Evolutionary conservation across 2,329 filamentous ascomycete genomes (phyloP), one percentile per base, ranked within the genome.

Genomic region (Botryotinia calthae): DNA sequence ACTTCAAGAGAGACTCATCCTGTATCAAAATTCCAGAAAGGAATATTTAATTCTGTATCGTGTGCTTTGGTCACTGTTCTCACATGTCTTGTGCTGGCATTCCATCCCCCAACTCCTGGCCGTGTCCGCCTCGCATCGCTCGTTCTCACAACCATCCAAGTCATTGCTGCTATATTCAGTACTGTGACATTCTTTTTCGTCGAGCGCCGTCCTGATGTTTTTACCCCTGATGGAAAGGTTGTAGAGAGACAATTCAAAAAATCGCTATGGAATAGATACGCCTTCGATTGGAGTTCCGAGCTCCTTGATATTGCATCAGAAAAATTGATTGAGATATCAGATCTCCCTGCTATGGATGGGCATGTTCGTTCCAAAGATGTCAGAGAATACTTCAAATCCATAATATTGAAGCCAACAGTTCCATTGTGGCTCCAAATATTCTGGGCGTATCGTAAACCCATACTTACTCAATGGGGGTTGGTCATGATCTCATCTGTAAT

Each of bases 131-230:
- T 73, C 56, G 73, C 44, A 22, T 72, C 54, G 46, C n/a, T 44
- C 16, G 65, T 72, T n/a, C 54, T 68, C 25, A 73, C 54, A 18
- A 67, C 62, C n/a, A 20, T 74, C 20, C 77, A 78, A 73, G 46
- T 76, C 37, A 46, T 72, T 40, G 64, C 73, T 62, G 72, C 73
- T 48, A 16, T 72, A 18, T 31, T 70, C 2, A 40, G 75, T 28
- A 59, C 67, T 12, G 44, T 71, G 25, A 72, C 72, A 42, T 72
- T 77, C 54, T 73, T 73, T 28, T 75, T 63, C 1, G 82, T 93
- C 28, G 90, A 90, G 10, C 86, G 91, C 63, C 86, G 92, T 25
- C 92, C 92, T 3, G 85, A 89, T 73, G 88, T 94, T 37, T 92
- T 85, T 77, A 87, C 76, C 76, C 80, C 89, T 40, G 88, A 85